These are phyloP conservation scores for Hyphodiscus hymeniophilus DNA, from an alignment of 495 filamentous ascomycete species.

Conservation along the genomic window DNA sequence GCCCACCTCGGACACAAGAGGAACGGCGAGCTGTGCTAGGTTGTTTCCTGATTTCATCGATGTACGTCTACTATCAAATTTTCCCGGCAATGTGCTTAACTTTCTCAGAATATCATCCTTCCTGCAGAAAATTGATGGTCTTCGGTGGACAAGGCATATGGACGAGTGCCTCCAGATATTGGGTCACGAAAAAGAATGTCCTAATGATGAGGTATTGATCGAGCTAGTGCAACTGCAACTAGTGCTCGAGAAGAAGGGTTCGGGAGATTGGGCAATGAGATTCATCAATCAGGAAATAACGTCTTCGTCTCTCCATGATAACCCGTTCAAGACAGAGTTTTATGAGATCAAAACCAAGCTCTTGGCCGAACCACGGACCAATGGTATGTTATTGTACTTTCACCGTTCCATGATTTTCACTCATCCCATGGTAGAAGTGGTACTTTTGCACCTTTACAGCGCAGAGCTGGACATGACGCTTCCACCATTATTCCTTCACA, in stretches of 20 bases:
- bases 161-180: slow-evolving; percentile 41
- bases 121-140: slow-evolving; percentile 36
- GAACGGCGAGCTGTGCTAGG: slow-evolving; percentile 46
- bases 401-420: background rate
- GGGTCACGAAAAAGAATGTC: slow-evolving; percentile 35
- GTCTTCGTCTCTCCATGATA: background rate
- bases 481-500: background rate
- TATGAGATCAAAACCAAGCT: background rate
- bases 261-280: background rate
- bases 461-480: background rate
- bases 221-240: slow-evolving; percentile 39
- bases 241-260: slow-evolving; percentile 17
- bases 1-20: slow-evolving; percentile 34
- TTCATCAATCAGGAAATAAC: background rate
- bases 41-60: slow-evolving; percentile 43
- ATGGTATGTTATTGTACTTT: background rate
- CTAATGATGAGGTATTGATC: slow-evolving; percentile 42
- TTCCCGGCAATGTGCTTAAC: background rate
- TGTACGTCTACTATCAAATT: slow-evolving; percentile 25
- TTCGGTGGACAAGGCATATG: slow-evolving; percentile 45
- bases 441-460: background rate
- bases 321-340: background rate
- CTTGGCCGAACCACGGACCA: background rate
- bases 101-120: slow-evolving; percentile 32
- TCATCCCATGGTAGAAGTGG: background rate